Evolutionary conservation across 495 filamentous ascomycete genomes (phyloP).

Genomic region (Penicillium bovifimosum): DNA sequence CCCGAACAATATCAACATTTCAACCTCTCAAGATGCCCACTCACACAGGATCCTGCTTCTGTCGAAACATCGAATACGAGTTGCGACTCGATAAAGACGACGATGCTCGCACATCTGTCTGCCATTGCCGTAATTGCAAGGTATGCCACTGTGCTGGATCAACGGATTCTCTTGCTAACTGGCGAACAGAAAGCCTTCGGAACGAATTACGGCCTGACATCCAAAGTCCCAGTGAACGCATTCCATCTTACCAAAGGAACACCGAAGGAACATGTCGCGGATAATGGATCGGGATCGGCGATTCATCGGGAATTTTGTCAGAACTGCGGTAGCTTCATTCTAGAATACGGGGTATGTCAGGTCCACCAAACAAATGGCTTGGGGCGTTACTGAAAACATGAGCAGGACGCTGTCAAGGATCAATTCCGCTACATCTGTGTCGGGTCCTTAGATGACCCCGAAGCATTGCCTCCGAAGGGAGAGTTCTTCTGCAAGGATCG

Average conservation of each 20-base stretch:
- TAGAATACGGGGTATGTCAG: slow-evolving; percentile 55
- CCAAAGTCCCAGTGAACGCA: slow-evolving; percentile 51
- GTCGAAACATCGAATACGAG: slow-evolving; percentile 42
- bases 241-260: slow-evolving; percentile 36
- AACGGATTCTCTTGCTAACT: neutral
- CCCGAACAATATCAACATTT: neutral
- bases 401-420: slow-evolving; percentile 48
- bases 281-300: slow-evolving; percentile 50
- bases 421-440: slow-evolving; percentile 59
- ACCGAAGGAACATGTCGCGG: slow-evolving; percentile 48
- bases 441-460: slow-evolving; percentile 59
- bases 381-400: neutral
- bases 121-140: slow-evolving; percentile 61
- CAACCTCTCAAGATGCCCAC: slow-evolving; percentile 19
- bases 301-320: slow-evolving; percentile 61
- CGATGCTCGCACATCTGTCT: slow-evolving; percentile 59
- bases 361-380: neutral
- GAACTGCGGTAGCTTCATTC: slow-evolving; percentile 55
- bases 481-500: slow-evolving; percentile 62
- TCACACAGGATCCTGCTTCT: slow-evolving; percentile 47
- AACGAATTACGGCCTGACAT: slow-evolving; percentile 56
- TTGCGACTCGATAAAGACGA: slow-evolving; percentile 42
- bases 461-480: slow-evolving; percentile 57
- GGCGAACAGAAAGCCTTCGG: slow-evolving; percentile 53
- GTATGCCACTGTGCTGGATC: slow-evolving; percentile 13